These are phyloP conservation scores for Forsythia viridissima DNA, from an alignment of 257 asterid species.

Conservation along the genomic window DNA sequence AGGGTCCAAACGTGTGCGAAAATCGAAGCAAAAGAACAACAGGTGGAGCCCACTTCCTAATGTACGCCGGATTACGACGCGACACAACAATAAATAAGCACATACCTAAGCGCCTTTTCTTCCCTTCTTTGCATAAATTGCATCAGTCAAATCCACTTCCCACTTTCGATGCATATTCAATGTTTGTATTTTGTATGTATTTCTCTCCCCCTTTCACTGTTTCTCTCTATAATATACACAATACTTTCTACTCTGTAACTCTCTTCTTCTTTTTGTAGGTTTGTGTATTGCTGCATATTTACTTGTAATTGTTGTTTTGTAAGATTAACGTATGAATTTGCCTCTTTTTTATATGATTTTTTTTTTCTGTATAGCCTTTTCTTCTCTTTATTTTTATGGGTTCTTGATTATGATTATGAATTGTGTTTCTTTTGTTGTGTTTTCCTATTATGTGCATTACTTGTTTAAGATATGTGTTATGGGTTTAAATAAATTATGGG, in stretches of 20 bases:
- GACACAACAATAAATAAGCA: background rate
- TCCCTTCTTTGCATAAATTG: background rate
- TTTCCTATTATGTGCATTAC: background rate
- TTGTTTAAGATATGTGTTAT: background rate
- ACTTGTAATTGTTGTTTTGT: background rate
- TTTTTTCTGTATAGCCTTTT: background rate
- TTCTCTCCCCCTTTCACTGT: background rate
- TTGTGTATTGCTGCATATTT: conserved; percentile 5
- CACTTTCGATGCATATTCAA: conserved; percentile 8
- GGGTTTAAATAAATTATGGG: background rate
- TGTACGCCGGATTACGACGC: conserved; percentile 23
- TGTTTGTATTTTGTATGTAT: conserved; percentile 2
- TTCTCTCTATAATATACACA: conserved; percentile 14
- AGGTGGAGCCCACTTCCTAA: conserved; percentile 34
- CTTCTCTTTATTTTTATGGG: background rate
- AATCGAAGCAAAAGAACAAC: conserved; percentile 32
- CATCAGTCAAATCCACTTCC: conserved; percentile 26
- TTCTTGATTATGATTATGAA: background rate
- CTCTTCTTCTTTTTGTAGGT: background rate
- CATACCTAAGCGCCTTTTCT: conserved; percentile 1
- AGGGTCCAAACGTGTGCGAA: conserved; percentile 19
- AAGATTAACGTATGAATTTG: background rate
- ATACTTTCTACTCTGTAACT: conserved; percentile 6
- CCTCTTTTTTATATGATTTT: background rate
- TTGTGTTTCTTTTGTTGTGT: background rate